These are phyloP conservation scores for Sporothrix brunneoviolacea DNA, from an alignment of 2,329 filamentous ascomycete species.

Conservation along the genomic window DNA sequence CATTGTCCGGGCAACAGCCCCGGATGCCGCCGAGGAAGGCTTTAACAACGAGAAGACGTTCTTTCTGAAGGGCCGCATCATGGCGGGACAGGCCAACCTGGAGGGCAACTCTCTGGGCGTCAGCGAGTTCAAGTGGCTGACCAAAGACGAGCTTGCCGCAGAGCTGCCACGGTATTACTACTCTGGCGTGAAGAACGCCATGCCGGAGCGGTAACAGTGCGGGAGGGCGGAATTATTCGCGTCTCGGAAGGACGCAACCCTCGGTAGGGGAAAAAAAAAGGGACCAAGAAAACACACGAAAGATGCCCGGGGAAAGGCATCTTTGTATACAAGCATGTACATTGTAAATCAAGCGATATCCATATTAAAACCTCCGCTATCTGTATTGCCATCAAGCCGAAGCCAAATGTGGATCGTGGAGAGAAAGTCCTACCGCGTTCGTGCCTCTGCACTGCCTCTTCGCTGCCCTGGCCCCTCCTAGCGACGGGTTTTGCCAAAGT, in stretches of 20 bases:
- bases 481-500: slow-evolving; percentile 3
- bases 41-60: slow-evolving; percentile 74
- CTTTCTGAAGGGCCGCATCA: slow-evolving; percentile 92
- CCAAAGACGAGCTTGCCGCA: slow-evolving; percentile 75
- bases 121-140: slow-evolving; percentile 84
- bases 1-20: slow-evolving; percentile 49
- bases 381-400: too few species aligned
- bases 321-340: slow-evolving; percentile 14
- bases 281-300: neutral
- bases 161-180: slow-evolving; percentile 64
- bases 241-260: too few species aligned
- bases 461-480: too few species aligned
- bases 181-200: slow-evolving; percentile 70
- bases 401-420: too few species aligned
- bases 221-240: too few species aligned
- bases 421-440: too few species aligned
- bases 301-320: neutral
- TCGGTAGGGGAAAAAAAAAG: neutral
- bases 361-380: neutral
- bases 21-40: slow-evolving; percentile 29
- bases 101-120: slow-evolving; percentile 64
- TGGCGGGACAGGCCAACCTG: slow-evolving; percentile 90
- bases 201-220: slow-evolving; percentile 59
- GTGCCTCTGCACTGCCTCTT: neutral
- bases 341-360: slow-evolving; percentile 14